phyloP scores from a whole-genome alignment of 1,139 yeast genomes.

The Yamadazyma atmosphaerica region DNA sequence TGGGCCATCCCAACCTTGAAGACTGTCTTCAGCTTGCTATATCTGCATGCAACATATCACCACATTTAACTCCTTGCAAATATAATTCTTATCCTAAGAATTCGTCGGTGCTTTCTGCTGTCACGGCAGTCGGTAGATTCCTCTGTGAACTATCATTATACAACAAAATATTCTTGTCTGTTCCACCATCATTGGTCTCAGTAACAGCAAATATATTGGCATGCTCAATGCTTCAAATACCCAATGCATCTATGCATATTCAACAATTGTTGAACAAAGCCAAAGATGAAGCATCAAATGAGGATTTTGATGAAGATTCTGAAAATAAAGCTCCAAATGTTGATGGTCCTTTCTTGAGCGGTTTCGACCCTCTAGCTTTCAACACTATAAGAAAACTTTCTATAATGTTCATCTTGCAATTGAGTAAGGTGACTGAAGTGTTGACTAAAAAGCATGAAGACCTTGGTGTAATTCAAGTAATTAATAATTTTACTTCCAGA shows the following conservation, averaged over 20 bases:
- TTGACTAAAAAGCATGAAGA: slow-evolving; percentile 52
- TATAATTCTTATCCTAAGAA: slow-evolving; percentile 20
- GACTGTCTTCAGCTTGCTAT: slow-evolving; percentile 61
- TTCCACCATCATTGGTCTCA: slow-evolving; percentile 64
- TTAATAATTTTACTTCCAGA: slow-evolving; percentile 33
- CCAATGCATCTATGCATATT: slow-evolving; percentile 35
- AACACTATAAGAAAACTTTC: slow-evolving; percentile 44
- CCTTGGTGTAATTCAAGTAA: slow-evolving; percentile 43
- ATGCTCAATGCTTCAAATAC: slow-evolving; percentile 58
- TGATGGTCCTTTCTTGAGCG: slow-evolving; percentile 51
- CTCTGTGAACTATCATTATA: slow-evolving; percentile 77
- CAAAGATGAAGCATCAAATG: slow-evolving; percentile 3
- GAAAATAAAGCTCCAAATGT: slow-evolving; percentile 48
- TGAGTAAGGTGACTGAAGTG: slow-evolving; percentile 54
- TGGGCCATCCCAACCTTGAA: slow-evolving; percentile 63
- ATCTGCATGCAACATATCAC: slow-evolving; percentile 24
- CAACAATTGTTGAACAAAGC: slow-evolving; percentile 22
- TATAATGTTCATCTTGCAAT: slow-evolving; percentile 45
- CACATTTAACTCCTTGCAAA: slow-evolving; percentile 32
- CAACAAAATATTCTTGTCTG: slow-evolving; percentile 63
- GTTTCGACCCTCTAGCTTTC: slow-evolving; percentile 46
- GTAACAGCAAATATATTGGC: slow-evolving; percentile 72
- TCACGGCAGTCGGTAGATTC: slow-evolving; percentile 60
- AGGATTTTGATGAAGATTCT: slow-evolving; percentile 14
- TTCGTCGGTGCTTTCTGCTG: slow-evolving; percentile 45